These are phyloP conservation scores for Odontarrhena argentea DNA, from an alignment of 345 rosid species.

Conservation along the genomic window DNA sequence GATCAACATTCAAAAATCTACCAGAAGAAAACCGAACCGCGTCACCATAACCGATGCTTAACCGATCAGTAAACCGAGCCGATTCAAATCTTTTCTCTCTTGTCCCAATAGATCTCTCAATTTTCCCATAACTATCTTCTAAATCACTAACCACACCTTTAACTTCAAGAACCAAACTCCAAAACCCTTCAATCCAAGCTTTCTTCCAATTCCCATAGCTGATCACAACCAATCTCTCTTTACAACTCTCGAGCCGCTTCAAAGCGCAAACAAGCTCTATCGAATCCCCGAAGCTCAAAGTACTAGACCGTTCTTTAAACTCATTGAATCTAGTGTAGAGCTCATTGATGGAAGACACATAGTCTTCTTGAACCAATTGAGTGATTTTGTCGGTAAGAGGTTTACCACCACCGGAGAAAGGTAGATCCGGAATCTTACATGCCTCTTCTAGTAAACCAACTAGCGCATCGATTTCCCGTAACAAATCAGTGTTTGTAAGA, in stretches of 20 bases:
- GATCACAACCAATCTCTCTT: slow-evolving; percentile 46
- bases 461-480: slow-evolving; percentile 58
- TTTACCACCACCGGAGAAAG: slow-evolving; percentile 40
- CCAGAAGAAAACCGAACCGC: slow-evolving; percentile 50
- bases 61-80: slow-evolving; percentile 63
- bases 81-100: slow-evolving; percentile 48
- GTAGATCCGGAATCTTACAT: slow-evolving; percentile 52
- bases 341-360: slow-evolving; percentile 54
- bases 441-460: slow-evolving; percentile 57
- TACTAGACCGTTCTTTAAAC: slow-evolving; percentile 54
- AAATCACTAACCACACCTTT: slow-evolving; percentile 40
- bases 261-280: slow-evolving; percentile 65
- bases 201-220: slow-evolving; percentile 42
- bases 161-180: slow-evolving; percentile 54
- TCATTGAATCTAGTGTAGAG: slow-evolving; percentile 56
- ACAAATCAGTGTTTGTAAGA: slow-evolving; percentile 50
- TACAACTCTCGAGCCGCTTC: slow-evolving; percentile 56
- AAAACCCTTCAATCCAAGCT: slow-evolving; percentile 51
- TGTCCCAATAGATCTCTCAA: slow-evolving; percentile 40
- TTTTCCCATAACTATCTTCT: slow-evolving; percentile 20
- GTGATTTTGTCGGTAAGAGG: slow-evolving; percentile 46
- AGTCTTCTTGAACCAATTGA: slow-evolving; percentile 59
- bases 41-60: slow-evolving; percentile 32
- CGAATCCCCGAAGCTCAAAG: slow-evolving; percentile 60
- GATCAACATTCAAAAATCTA: slow-evolving; percentile 44